These are phyloP conservation scores for Moringa oleifera DNA, from an alignment of 345 rosid species.

Conservation along the genomic window DNA sequence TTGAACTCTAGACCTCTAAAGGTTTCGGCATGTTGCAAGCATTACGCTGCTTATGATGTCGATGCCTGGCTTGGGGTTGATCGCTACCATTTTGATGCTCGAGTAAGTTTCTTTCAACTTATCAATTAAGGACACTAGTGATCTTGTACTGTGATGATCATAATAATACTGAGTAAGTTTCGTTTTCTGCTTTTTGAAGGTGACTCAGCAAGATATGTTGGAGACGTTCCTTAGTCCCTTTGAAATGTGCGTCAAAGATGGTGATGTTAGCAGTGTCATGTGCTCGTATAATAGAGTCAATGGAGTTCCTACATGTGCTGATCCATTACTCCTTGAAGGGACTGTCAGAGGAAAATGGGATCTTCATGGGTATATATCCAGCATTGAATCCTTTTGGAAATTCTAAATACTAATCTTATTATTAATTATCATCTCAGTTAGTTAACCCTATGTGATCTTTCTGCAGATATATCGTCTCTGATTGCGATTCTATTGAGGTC, in stretches of 20 bases:
- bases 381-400: not conserved
- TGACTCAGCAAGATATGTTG: constrained; percentile 40
- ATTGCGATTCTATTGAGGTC: too few relatives aligned
- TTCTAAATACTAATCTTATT: too few relatives aligned
- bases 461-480: too few relatives aligned
- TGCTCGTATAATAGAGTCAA: constrained; percentile 51
- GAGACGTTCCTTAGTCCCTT: too few relatives aligned
- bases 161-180: not conserved
- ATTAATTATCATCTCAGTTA: too few relatives aligned
- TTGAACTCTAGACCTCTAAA: constrained; percentile 26
- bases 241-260: too few relatives aligned
- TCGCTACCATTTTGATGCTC: constrained; percentile 37
- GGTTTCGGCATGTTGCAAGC: too few relatives aligned
- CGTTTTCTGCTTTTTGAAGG: constrained; percentile 20
- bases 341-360: constrained; percentile 48
- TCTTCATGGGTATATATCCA: constrained; percentile 46
- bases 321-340: too few relatives aligned
- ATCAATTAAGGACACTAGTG: not conserved
- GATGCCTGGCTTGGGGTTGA: too few relatives aligned
- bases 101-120: constrained; percentile 22
- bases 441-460: not conserved
- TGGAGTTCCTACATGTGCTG: too few relatives aligned
- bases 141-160: not conserved
- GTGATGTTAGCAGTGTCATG: constrained; percentile 46
- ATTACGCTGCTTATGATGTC: too few relatives aligned